Conservation (phyloP, 257 asterid species). For the Schizonepeta tenuifolia region DNA sequence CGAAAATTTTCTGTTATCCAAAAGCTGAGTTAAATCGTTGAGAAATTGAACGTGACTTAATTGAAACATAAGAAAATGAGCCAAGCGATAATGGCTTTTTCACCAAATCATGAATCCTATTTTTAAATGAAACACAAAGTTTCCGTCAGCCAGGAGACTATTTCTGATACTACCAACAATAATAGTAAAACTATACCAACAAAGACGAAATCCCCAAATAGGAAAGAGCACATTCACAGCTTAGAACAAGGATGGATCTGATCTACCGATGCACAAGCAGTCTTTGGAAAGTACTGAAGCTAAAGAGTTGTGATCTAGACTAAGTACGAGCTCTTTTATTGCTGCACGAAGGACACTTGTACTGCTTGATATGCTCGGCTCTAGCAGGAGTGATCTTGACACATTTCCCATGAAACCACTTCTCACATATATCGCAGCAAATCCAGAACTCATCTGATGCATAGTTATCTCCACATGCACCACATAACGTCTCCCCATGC, state of each 20-base stretch:
- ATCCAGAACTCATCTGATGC: constrained; percentile 80
- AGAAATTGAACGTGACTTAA: constrained; percentile 32
- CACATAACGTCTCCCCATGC: constrained; percentile 72
- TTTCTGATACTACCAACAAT: constrained; percentile 32
- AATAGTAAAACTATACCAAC: constrained; percentile 32
- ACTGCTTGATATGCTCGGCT: constrained; percentile 80
- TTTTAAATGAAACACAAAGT: constrained; percentile 31
- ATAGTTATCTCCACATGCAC: constrained; percentile 67
- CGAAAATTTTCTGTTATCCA: too few relatives aligned
- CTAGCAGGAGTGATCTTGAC: constrained; percentile 81
- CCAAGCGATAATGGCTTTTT: constrained; percentile 15
- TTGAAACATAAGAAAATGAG: constrained; percentile 10
- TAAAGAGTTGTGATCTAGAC: constrained; percentile 19
- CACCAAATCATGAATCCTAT: constrained; percentile 31
- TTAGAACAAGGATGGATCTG: constrained; percentile 25
- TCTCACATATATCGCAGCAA: constrained; percentile 80
- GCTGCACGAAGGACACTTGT: constrained; percentile 85
- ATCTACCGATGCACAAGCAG: constrained; percentile 21
- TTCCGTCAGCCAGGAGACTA: constrained; percentile 23
- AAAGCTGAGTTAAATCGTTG: too few relatives aligned
- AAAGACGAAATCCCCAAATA: constrained; percentile 34
- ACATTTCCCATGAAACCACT: constrained; percentile 93
- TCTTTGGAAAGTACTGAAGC: constrained; percentile 35
- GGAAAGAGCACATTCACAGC: constrained; percentile 40
- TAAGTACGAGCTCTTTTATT: constrained; percentile 64